Conservation (phyloP, 192 early-diverging fungal species). For the Mortierella hygrophila region DNA sequence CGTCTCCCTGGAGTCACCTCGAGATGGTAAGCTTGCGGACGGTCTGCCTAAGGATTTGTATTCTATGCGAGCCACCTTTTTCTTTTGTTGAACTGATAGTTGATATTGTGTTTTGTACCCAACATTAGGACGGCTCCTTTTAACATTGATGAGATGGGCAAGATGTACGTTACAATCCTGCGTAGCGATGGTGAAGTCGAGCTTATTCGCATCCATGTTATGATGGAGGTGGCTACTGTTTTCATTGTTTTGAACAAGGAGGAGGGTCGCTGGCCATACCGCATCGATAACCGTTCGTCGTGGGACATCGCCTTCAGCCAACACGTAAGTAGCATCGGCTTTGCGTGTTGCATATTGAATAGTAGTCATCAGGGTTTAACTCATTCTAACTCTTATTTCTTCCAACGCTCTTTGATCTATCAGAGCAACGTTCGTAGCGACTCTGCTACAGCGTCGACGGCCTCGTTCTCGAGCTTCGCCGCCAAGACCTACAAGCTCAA, state of each 20-base stretch:
- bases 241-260: constrained; percentile 88
- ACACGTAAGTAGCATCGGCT: constrained; percentile 59
- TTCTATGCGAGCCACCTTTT: too few relatives aligned
- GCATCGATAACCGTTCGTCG: constrained; percentile 82
- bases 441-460: constrained; percentile 22
- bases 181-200: constrained; percentile 70
- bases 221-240: constrained; percentile 92
- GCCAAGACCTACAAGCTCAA: constrained; percentile 65
- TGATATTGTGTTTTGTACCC: background rate
- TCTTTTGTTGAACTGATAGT: background rate
- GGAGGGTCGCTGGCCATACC: constrained; percentile 89
- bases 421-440: constrained; percentile 33
- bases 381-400: constrained; percentile 1
- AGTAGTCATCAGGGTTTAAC: background rate
- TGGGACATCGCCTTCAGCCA: constrained; percentile 86
- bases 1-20: constrained; percentile 74
- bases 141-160: constrained; percentile 89
- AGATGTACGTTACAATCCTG: constrained; percentile 83
- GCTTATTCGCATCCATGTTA: constrained; percentile 83
- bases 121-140: constrained; percentile 79
- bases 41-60: background rate
- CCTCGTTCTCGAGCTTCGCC: constrained; percentile 47
- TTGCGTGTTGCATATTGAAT: background rate
- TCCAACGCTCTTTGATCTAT: background rate
- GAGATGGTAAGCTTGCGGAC: constrained; percentile 68